Base-by-base conservation (phyloP, 2,329 filamentous ascomycete species). In the Colletotrichum tanaceti region DNA sequence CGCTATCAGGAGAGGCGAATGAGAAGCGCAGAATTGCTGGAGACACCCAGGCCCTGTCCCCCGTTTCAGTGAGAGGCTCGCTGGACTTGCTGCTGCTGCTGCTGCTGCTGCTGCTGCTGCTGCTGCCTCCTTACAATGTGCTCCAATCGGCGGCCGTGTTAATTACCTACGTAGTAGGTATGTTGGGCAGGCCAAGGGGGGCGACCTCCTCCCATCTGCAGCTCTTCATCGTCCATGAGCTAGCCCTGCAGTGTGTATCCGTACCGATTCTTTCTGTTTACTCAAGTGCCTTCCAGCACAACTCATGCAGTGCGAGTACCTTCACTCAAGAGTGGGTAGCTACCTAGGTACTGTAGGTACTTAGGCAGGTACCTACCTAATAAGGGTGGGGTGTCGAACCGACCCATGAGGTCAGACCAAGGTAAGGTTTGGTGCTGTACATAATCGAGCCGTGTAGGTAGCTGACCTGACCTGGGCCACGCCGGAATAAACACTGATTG, bases 101-200 rank as follows among this genome's bases (percentile, higher is more conserved):
- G 24, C 14, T 22, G 18, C 20, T 24, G 46, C 28, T 24, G 41
- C 44, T 44, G 43, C 43, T 50, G n/a, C n/a, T n/a, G 22, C 32
- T 64, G 55, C 47, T 47, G n/a, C 20, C 38, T 32, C 35, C 41
- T n/a, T 43, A 14, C 47, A 20, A 20, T 57, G 53, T 46, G 58
- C 62, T 41, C 67, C 52, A 70, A 63, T 58, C 52, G 63, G 63
- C 24, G 38, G 54, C 20, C 32, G 65, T 65, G 52, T 47, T 58
- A n/a, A n/a, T n/a, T n/a, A n/a, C n/a, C n/a, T n/a, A n/a, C n/a
- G n/a, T n/a, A n/a, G 47, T 28, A 39, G 57, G 62, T 46, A n/a
- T n/a, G 38, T 13, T 28, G 49, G 44, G 57, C 52, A 62, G 53
- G 59, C 53, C 47, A 11, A 53, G 46, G 59, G 53, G 62, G 46